Percentiles rank a stretch among this genome's conserved stretches.
Evolutionary conservation across 306 rosid species (phyloP).

Genomic region (Cicer pinnatifidum): DNA sequence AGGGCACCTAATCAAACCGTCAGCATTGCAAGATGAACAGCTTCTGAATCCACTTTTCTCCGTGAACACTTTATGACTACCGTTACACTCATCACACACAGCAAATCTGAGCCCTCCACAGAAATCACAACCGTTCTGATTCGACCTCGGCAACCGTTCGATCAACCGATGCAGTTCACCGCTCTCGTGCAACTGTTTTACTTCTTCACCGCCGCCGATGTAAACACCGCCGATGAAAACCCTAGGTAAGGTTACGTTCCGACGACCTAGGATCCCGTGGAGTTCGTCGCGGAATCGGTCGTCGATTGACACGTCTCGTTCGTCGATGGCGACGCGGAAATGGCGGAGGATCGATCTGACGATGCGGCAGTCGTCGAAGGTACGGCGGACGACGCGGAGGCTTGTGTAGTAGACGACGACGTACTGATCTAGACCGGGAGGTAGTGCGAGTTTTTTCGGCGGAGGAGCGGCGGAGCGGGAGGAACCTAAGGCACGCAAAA

Average conservation of each 20-base stretch:
- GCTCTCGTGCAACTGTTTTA: slow-evolving; percentile 57
- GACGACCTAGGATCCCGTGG: slow-evolving; percentile 53
- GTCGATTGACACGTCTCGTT: slow-evolving; percentile 86
- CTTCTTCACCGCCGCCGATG: slow-evolving; percentile 77
- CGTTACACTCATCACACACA: slow-evolving; percentile 68
- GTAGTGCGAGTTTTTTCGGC: neutral
- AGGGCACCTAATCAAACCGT: slow-evolving; percentile 74
- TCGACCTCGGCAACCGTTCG: slow-evolving; percentile 61
- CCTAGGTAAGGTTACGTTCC: slow-evolving; percentile 53
- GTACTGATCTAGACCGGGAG: slow-evolving; percentile 57
- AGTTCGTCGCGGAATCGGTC: slow-evolving; percentile 62
- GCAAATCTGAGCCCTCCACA: slow-evolving; percentile 79
- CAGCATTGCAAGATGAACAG: slow-evolving; percentile 63
- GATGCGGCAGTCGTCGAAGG: slow-evolving; percentile 74
- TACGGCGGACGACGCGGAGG: slow-evolving; percentile 81
- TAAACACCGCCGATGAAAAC: slow-evolving; percentile 67
- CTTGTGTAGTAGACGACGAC: slow-evolving; percentile 75
- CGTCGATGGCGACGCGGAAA: slow-evolving; percentile 67
- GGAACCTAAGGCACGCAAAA: slow-evolving; percentile 55
- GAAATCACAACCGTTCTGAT: slow-evolving; percentile 51
- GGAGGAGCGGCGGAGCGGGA: slow-evolving; percentile 28
- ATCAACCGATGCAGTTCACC: slow-evolving; percentile 64
- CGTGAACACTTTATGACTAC: slow-evolving; percentile 73
- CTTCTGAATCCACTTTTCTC: slow-evolving; percentile 62
- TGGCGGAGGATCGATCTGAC: slow-evolving; percentile 68